A percentile compares a stretch with the other conserved stretches of the same genome.
These are phyloP conservation scores for Rhododendron kiyosumense DNA, from an alignment of 148 eudicot genomes.

Conservation along the genomic window DNA sequence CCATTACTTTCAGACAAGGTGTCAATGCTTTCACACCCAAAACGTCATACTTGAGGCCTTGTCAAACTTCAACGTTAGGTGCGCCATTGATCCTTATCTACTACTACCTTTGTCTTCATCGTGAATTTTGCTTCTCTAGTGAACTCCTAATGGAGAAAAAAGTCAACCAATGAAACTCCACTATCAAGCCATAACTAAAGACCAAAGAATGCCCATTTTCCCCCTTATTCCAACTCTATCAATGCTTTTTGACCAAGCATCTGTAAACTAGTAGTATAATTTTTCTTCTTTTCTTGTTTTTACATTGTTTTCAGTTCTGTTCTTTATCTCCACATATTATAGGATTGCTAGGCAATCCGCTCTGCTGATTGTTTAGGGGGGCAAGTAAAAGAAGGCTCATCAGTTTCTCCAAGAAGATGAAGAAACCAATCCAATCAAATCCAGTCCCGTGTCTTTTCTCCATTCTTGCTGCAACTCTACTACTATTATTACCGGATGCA, in stretches of 20 bases:
- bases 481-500: not conserved
- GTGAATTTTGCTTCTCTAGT: not conserved
- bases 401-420: not conserved
- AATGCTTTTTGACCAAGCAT: not conserved
- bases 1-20: not conserved
- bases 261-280: not conserved
- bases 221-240: not conserved
- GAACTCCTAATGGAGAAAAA: not conserved
- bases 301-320: not conserved
- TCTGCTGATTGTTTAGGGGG: not conserved
- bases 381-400: not conserved
- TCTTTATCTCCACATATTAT: not conserved
- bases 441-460: not conserved
- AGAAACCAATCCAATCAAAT: constrained; percentile 7
- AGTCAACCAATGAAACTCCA: not conserved
- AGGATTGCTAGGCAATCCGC: not conserved
- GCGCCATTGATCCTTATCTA: not conserved
- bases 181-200: not conserved
- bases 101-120: not conserved
- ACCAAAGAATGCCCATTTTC: not conserved
- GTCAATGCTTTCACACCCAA: not conserved
- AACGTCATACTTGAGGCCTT: not conserved
- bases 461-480: constrained; percentile 1
- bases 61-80: not conserved
- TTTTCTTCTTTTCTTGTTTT: not conserved